These are phyloP conservation scores for Sporothrix dimorphospora DNA, from an alignment of 2,329 filamentous ascomycete genomes.

Conservation along the genomic window DNA sequence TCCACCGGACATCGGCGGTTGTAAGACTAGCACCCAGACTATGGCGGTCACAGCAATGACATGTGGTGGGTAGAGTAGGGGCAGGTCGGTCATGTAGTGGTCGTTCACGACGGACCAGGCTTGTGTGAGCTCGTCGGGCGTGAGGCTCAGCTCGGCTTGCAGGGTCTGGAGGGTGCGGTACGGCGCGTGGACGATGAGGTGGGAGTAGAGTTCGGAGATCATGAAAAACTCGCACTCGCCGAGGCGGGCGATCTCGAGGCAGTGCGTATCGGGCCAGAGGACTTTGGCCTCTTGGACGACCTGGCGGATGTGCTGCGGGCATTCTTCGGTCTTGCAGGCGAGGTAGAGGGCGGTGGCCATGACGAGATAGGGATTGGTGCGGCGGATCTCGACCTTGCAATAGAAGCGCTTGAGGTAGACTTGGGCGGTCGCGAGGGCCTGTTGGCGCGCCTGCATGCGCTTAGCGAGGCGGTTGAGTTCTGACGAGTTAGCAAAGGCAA, in stretches of 20 bases:
- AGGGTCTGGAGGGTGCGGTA: slow-evolving; percentile 79
- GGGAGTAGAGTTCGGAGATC: slow-evolving; percentile 87
- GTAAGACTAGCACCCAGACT: slow-evolving; percentile 79
- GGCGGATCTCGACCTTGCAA: slow-evolving; percentile 83
- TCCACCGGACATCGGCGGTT: slow-evolving; percentile 51
- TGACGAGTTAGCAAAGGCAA: slow-evolving; percentile 40
- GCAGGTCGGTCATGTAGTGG: slow-evolving; percentile 89
- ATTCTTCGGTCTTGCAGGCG: slow-evolving; percentile 97
- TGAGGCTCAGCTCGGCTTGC: slow-evolving; percentile 69
- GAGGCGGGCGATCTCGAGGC: slow-evolving; percentile 77
- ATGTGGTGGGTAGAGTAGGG: slow-evolving; percentile 82
- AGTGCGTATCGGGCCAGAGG: slow-evolving; percentile 77
- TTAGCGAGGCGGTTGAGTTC: slow-evolving; percentile 83
- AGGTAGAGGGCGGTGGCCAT: slow-evolving; percentile 93
- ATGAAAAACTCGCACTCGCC: slow-evolving; percentile 94
- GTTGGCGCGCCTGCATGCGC: slow-evolving; percentile 82
- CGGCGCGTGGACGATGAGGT: slow-evolving; percentile 87
- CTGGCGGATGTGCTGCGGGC: slow-evolving; percentile 90
- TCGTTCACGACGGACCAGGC: slow-evolving; percentile 89
- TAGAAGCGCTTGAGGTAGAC: slow-evolving; percentile 96
- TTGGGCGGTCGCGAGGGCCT: slow-evolving; percentile 91
- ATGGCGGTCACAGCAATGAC: slow-evolving; percentile 85
- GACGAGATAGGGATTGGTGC: slow-evolving; percentile 91
- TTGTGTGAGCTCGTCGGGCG: slow-evolving; percentile 75
- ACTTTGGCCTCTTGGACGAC: slow-evolving; percentile 84